Percentiles rank a stretch among this genome's conserved stretches.
Conservation (phyloP, 768 basidiomycete species). For the Sarcomyxa edulis region DNA sequence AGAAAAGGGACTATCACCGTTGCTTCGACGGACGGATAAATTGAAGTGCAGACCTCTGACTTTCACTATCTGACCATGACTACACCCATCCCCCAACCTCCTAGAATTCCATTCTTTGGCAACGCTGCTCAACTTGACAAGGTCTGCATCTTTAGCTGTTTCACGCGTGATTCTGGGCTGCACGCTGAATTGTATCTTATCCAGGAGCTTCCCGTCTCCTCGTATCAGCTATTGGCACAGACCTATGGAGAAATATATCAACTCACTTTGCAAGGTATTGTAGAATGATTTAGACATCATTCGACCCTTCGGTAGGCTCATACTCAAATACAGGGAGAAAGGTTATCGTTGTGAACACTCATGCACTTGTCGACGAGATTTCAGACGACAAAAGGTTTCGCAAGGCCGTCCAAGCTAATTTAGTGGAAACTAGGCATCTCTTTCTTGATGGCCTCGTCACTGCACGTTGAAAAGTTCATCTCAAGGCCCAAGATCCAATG, state of each 20-base stretch:
- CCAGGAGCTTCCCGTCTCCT: slow-evolving; percentile 30
- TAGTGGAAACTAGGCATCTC: slow-evolving; percentile 28
- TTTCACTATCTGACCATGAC: slow-evolving; percentile 24
- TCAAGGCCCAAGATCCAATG: background rate
- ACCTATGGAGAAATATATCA: slow-evolving; percentile 36
- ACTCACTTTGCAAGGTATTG: slow-evolving; percentile 30
- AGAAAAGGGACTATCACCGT: too few relatives aligned
- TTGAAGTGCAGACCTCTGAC: too few relatives aligned
- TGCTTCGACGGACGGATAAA: too few relatives aligned
- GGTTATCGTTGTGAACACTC: slow-evolving; percentile 24
- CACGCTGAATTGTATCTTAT: too few relatives aligned
- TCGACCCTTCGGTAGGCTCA: background rate
- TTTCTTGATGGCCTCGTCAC: slow-evolving; percentile 38
- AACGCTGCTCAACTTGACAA: slow-evolving; percentile 29
- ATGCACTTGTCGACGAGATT: slow-evolving; percentile 33
- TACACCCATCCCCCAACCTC: slow-evolving; percentile 35
- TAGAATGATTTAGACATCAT: slow-evolving; percentile 6
- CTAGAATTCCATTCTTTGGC: slow-evolving; percentile 34
- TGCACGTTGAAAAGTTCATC: slow-evolving; percentile 13
- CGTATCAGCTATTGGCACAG: slow-evolving; percentile 28
- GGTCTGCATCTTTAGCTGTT: too few relatives aligned
- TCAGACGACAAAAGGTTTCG: slow-evolving; percentile 37
- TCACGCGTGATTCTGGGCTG: too few relatives aligned
- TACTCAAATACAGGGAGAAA: slow-evolving; percentile 15
- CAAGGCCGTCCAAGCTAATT: slow-evolving; percentile 28